Evolutionary conservation across 2,329 filamentous ascomycete species (phyloP).

Genomic region (Pezicula carpinea): DNA sequence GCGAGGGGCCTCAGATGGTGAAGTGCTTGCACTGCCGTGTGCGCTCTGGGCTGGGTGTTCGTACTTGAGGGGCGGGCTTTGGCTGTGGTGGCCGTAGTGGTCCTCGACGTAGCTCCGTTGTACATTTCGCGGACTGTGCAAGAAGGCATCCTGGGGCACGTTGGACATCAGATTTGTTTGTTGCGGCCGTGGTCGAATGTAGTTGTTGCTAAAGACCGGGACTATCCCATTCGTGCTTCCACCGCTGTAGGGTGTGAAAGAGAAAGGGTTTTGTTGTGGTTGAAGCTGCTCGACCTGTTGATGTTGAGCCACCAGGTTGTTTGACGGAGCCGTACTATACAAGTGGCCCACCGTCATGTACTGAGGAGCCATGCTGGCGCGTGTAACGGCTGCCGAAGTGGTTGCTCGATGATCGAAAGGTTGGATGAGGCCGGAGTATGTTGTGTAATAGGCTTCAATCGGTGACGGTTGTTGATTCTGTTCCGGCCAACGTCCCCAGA

Average conservation of each 20-base stretch:
- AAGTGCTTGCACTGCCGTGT: constrained; percentile 16
- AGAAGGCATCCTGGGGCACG: constrained; percentile 14
- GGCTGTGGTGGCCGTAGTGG: constrained; percentile 21
- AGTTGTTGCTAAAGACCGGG: constrained; percentile 24
- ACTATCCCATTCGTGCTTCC: constrained; percentile 23
- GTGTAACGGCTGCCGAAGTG: constrained; percentile 33
- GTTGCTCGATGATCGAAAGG: constrained; percentile 41
- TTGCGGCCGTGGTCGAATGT: constrained; percentile 23
- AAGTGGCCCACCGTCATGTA: constrained; percentile 40
- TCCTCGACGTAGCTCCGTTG: constrained; percentile 27
- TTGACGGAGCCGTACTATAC: constrained; percentile 40
- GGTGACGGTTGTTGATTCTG: constrained; percentile 28
- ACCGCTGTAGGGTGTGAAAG: constrained; percentile 32
- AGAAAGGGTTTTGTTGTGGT: constrained; percentile 37
- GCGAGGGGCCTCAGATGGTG: constrained; percentile 9
- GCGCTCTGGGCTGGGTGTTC: constrained; percentile 20
- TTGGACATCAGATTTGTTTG: constrained; percentile 13
- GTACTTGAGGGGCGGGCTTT: constrained; percentile 32
- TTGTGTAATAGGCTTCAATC: constrained; percentile 25
- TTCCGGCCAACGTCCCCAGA: constrained; percentile 51
- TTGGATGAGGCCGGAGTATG: constrained; percentile 43
- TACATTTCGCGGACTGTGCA: constrained; percentile 27
- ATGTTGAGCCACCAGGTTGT: constrained; percentile 36
- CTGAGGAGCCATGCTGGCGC: constrained; percentile 39
- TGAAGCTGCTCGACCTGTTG: constrained; percentile 26